Percentiles rank a stretch among this genome's conserved stretches.
phyloP scores from a whole-genome alignment of 2,329 filamentous ascomycete genomes.

The Fusarium duplospermum region DNA sequence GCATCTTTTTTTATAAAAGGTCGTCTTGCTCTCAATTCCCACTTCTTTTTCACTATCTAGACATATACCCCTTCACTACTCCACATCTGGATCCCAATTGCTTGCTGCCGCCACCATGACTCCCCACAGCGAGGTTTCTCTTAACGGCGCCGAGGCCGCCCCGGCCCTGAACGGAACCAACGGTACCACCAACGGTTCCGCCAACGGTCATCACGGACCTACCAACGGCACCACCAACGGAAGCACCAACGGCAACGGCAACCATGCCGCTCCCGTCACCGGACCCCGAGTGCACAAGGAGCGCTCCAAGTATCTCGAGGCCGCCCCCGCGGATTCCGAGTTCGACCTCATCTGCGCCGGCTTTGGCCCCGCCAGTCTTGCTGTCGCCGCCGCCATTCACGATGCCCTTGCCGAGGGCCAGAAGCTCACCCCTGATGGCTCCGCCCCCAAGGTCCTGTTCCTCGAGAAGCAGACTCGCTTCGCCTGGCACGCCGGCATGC shows the following conservation, averaged over 20 bases:
- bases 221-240: constrained; percentile 35
- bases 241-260: constrained; percentile 35
- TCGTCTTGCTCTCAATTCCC: neutral
- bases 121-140: constrained; percentile 50
- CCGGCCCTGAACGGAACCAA: constrained; percentile 37
- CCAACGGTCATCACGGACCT: constrained; percentile 15
- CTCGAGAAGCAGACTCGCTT: constrained; percentile 87
- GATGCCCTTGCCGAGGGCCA: constrained; percentile 73
- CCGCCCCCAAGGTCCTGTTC: constrained; percentile 80
- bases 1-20: constrained; percentile 14
- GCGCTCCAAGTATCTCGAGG: constrained; percentile 38
- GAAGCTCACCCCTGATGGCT: constrained; percentile 53
- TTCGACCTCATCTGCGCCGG: constrained; percentile 92
- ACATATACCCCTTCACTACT: constrained; percentile 13
- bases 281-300: constrained; percentile 41
- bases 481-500: constrained; percentile 95
- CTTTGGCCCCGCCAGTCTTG: constrained; percentile 91
- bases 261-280: constrained; percentile 33
- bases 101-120: constrained; percentile 45
- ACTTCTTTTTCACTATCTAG: constrained; percentile 9
- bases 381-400: constrained; percentile 89
- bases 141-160: constrained; percentile 43
- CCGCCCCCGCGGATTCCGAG: constrained; percentile 64
- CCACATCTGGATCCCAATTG: constrained; percentile 10
- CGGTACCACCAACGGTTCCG: constrained; percentile 29